phyloP scores from a whole-genome alignment of 2,329 filamentous ascomycete genomes.

The Furcasterigmium furcatum region DNA sequence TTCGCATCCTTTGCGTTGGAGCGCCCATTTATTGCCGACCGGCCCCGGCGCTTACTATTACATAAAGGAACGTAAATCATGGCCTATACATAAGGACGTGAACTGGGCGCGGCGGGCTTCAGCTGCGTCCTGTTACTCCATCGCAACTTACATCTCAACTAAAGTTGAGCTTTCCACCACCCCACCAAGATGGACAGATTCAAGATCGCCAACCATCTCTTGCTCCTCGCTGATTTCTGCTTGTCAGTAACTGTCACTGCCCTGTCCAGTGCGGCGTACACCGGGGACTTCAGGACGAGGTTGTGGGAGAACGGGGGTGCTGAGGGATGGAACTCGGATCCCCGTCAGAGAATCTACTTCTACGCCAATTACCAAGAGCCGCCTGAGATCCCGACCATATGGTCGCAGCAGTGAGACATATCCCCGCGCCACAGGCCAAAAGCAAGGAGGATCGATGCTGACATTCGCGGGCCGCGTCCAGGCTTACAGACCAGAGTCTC shows the following conservation, averaged over 20 bases:
- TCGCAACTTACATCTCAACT: too few species aligned
- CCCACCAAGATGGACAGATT: neutral
- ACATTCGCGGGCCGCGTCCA: too few species aligned
- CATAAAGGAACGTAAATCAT: too few species aligned
- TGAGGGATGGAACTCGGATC: constrained; percentile 25
- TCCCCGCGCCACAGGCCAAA: too few species aligned
- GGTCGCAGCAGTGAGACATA: constrained; percentile 20
- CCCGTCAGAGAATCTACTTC: constrained; percentile 21
- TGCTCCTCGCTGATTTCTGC: constrained; percentile 6
- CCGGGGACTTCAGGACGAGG: constrained; percentile 15
- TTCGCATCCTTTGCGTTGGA: neutral
- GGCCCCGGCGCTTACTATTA: too few species aligned
- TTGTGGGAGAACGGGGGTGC: constrained; percentile 23
- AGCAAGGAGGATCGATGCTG: too few species aligned
- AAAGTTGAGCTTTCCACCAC: too few species aligned
- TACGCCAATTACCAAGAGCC: constrained; percentile 24
- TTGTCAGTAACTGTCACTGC: constrained; percentile 7
- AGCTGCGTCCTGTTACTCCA: too few species aligned
- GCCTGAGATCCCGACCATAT: constrained; percentile 20
- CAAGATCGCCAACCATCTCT: neutral
- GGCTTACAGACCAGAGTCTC: constrained; percentile 21
- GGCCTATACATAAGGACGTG: too few species aligned
- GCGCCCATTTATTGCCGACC: too few species aligned
- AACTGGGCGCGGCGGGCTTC: too few species aligned
- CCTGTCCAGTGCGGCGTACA: constrained; percentile 19